Percentiles rank a stretch among this genome's conserved stretches.
These are phyloP conservation scores for Ustilago bromivora DNA, from an alignment of 1,284 basidiomycete species.

Conservation along the genomic window DNA sequence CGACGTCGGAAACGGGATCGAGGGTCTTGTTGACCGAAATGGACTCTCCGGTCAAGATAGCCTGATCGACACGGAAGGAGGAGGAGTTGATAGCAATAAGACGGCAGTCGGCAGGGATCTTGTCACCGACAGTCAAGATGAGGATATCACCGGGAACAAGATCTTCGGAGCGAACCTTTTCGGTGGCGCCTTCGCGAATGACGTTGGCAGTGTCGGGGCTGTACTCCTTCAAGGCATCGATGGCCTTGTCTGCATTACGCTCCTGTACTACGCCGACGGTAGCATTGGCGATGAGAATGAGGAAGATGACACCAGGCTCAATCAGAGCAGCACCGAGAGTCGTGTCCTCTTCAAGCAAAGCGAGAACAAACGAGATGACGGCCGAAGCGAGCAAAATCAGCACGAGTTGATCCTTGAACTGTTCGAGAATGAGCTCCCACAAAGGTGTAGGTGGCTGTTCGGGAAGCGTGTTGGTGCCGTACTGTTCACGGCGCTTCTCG, in stretches of 20 bases:
- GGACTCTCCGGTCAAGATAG: conserved; percentile 68
- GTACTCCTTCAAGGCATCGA: conserved; percentile 68
- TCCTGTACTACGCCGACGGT: conserved; percentile 69
- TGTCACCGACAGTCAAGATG: conserved; percentile 66
- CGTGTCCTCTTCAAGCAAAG: conserved; percentile 63
- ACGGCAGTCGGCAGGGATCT: conserved; percentile 67
- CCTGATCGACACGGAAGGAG: conserved; percentile 67
- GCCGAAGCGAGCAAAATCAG: conserved; percentile 68
- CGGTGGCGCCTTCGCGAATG: conserved; percentile 55
- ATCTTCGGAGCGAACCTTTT: conserved; percentile 55
- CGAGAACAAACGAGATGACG: conserved; percentile 67
- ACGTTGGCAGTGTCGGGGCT: conserved; percentile 64
- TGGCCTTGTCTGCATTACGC: conserved; percentile 68
- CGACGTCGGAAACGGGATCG: conserved; percentile 51
- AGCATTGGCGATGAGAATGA: conserved; percentile 68
- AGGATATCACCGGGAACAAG: conserved; percentile 68
- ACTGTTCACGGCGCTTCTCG: conserved; percentile 39
- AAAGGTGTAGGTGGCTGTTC: conserved; percentile 90
- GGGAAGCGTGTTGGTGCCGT: conserved; percentile 74
- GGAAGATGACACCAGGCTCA: conserved; percentile 68
- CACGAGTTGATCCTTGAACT: conserved; percentile 77
- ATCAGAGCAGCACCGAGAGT: conserved; percentile 66
- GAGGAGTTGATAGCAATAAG: conserved; percentile 64
- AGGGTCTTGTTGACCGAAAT: conserved; percentile 64
- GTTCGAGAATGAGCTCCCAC: conserved; percentile 92